These are phyloP conservation scores for Colletotrichum melonis DNA, from an alignment of 2,329 filamentous ascomycete species.

Conservation along the genomic window DNA sequence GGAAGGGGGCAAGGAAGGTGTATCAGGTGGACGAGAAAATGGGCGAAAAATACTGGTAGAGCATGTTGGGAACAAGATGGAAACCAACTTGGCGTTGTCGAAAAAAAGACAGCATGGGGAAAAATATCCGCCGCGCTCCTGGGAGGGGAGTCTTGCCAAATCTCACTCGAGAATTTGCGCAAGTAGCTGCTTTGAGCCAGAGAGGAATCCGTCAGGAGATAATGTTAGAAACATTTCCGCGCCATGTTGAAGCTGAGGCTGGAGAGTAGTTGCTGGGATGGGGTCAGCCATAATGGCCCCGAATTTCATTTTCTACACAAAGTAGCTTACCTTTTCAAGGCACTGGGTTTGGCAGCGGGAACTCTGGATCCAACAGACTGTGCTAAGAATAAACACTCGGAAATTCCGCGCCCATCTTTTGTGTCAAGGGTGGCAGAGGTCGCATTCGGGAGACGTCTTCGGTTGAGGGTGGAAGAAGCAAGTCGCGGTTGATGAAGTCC, in stretches of 20 bases:
- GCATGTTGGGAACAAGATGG: not conserved
- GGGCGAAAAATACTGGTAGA: not conserved
- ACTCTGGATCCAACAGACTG: not conserved
- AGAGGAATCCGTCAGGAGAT: too few relatives aligned
- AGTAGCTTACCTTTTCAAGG: not conserved
- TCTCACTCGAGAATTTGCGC: not conserved
- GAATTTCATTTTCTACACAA: not conserved
- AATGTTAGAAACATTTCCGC: too few relatives aligned
- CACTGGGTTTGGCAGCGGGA: not conserved
- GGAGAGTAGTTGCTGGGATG: not conserved
- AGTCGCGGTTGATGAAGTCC: not conserved
- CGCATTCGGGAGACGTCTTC: not conserved
- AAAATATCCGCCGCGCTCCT: not conserved
- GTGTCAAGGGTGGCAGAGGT: not conserved
- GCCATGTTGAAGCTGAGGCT: not conserved
- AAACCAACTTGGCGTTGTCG: not conserved
- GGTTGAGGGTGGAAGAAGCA: not conserved
- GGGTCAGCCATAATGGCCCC: not conserved
- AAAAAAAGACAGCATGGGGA: not conserved
- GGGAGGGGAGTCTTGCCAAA: not conserved
- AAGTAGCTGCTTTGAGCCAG: not conserved
- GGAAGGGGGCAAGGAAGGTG: not conserved
- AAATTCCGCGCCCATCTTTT: not conserved
- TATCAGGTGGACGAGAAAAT: not conserved
- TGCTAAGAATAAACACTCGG: fast-evolving